These are phyloP conservation scores for Fraxinus angustifolia DNA, from an alignment of 305 asterid species.

Conservation along the genomic window DNA sequence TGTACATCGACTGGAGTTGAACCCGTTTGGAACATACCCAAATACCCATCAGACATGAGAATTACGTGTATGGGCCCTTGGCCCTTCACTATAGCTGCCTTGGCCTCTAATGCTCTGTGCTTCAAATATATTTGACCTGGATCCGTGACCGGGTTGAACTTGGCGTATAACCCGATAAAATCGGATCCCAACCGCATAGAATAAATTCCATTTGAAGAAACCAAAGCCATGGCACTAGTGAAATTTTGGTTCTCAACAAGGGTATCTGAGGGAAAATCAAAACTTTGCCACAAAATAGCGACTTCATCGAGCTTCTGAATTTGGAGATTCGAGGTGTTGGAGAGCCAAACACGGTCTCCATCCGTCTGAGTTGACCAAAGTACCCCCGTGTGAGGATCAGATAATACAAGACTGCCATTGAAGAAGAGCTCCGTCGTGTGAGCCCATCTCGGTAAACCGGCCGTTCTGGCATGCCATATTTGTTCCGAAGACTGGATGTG, in stretches of 20 bases:
- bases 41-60: constrained; percentile 54
- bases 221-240: constrained; percentile 53
- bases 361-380: constrained; percentile 66
- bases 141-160: constrained; percentile 29
- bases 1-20: constrained; percentile 63
- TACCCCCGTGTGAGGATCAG: constrained; percentile 57
- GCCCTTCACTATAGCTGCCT: constrained; percentile 53
- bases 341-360: constrained; percentile 69
- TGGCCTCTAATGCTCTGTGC: constrained; percentile 68
- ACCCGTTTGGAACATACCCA: constrained; percentile 79
- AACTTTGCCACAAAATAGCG: constrained; percentile 62
- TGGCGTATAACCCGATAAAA: constrained; percentile 55
- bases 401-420: constrained; percentile 67
- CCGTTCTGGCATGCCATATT: constrained; percentile 53
- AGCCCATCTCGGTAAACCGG: constrained; percentile 53
- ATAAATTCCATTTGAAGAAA: constrained; percentile 70
- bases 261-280: constrained; percentile 74
- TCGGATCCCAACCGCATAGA: constrained; percentile 65
- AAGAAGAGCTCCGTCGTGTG: constrained; percentile 46
- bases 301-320: constrained; percentile 28
- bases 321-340: constrained; percentile 62
- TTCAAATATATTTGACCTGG: constrained; percentile 56
- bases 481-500: constrained; percentile 60
- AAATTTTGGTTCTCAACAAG: constrained; percentile 77
- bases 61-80: constrained; percentile 53